Evolutionary conservation across 2,329 filamentous ascomycete genomes (phyloP).

Genomic region (Claviceps monticola): DNA sequence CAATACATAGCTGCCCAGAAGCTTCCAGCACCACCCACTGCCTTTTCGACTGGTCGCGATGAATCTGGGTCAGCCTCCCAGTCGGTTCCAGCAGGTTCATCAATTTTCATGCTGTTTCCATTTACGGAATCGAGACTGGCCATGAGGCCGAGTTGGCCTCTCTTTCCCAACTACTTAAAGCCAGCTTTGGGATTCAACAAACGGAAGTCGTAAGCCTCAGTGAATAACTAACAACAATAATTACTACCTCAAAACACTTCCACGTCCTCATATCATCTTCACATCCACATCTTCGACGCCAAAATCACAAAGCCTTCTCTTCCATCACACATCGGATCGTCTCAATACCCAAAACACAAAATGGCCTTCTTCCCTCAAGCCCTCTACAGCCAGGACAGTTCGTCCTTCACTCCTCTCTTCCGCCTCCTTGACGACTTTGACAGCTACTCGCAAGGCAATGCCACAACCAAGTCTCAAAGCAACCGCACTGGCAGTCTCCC

Average conservation of each 20-base stretch:
- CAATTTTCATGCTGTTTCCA: not conserved
- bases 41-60: not conserved
- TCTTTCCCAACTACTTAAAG: not conserved
- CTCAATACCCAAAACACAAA: slow-evolving; percentile 26
- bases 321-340: slow-evolving; percentile 6
- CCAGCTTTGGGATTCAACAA: not conserved
- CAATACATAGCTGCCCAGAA: slow-evolving; percentile 10
- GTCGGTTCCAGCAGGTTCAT: slow-evolving; percentile 12
- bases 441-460: slow-evolving; percentile 30
- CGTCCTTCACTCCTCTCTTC: slow-evolving; percentile 47
- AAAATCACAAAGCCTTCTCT: not conserved
- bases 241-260: not conserved
- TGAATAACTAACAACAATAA: not conserved
- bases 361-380: slow-evolving; percentile 48
- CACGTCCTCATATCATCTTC: not conserved
- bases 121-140: not conserved
- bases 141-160: not conserved
- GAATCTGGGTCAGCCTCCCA: slow-evolving; percentile 5
- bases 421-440: slow-evolving; percentile 52
- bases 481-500: slow-evolving; percentile 21
- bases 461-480: slow-evolving; percentile 13
- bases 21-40: slow-evolving; percentile 5
- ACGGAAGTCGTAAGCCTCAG: not conserved
- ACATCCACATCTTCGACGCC: not conserved
- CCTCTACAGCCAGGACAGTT: slow-evolving; percentile 34